Evolutionary conservation across 176 grass and related monocot genomes (phyloP), one percentile per base, ranked within the genome.

Genomic region (Calamus simplicifolius): DNA sequence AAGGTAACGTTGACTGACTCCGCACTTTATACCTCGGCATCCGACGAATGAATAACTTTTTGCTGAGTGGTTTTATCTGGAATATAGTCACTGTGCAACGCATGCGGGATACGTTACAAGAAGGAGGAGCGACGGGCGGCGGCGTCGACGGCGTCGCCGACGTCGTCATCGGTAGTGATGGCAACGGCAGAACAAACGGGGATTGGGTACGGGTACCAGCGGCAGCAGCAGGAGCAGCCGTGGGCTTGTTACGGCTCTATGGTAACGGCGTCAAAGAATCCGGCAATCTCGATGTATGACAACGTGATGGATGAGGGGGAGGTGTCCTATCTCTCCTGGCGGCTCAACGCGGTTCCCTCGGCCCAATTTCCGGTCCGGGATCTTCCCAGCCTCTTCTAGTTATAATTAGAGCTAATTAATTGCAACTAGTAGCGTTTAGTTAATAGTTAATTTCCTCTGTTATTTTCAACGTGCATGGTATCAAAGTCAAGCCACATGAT

Each of bases 21-120:
- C 35, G 35, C 8, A 8, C 6, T 35, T 12, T 2, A 43, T 13
- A 43, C 12, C 35, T 3, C 2, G 12, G 35, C 35, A 10, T 2
- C 35, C 8, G 8, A 13, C 35, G 12, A 43, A 43, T 8, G 35
- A 35, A 43, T 13, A 43, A 2, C 10, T 43, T 43, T 43, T 2
- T 43, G 12, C 35, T 43, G 35, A 43, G 8, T 43, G 12, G 35
- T 43, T 6, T 43, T 43, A 43, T 13, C 6, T 2, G 10, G 35
- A 43, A 43, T 59, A 59, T 79, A 98, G 93, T 98, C 93, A 27
- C 48, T 98, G 72, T 98, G 93, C 64, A 98, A 98, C 35, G 93
- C 93, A 18, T 98, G 93, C 26, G 93, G 93, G 38, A 98, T 98
- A 70, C 81, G 93, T 52, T 98, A 92, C 87, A 98, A 98, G 66